Percentiles rank a stretch among this genome's conserved stretches.
phyloP scores from a whole-genome alignment of 2,329 filamentous ascomycete species.

The Sodiomyces alkalinus region DNA sequence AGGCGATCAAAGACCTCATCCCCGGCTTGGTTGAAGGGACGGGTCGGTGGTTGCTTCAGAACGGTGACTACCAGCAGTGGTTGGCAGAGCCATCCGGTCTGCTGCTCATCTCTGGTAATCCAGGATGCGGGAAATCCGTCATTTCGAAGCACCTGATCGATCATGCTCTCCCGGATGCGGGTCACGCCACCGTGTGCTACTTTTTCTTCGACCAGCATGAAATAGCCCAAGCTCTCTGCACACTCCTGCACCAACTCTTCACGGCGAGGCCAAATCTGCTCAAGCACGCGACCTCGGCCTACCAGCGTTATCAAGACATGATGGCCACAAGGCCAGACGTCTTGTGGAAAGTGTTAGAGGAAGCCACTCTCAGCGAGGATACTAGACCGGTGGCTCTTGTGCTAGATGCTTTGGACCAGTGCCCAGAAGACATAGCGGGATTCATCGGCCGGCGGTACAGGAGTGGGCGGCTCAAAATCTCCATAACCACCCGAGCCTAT shows the following conservation, averaged over 20 bases:
- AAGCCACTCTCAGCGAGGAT: not conserved
- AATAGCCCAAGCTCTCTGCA: not conserved
- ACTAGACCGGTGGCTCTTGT: not conserved
- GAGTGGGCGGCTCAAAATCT: not conserved
- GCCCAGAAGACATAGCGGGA: not conserved
- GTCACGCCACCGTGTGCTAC: not conserved
- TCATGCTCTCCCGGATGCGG: not conserved
- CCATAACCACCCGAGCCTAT: not conserved
- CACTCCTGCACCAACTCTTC: not conserved
- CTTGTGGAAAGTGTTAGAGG: not conserved
- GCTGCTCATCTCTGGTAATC: not conserved
- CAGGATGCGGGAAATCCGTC: not conserved
- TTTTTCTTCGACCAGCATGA: conserved; percentile 1
- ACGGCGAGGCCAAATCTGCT: not conserved
- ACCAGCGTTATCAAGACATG: not conserved
- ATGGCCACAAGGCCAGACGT: not conserved
- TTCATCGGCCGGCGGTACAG: not conserved
- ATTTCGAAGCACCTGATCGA: not conserved
- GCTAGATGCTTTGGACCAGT: not conserved
- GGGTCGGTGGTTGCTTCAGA: not conserved
- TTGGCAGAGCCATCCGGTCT: not conserved
- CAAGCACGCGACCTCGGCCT: not conserved
- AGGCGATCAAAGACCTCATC: not conserved
- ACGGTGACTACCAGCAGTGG: not conserved
- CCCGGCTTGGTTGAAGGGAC: not conserved